Percentiles rank a stretch among this genome's conserved stretches.
Conservation (phyloP, 345 rosid species). For the Syzygium aqueum region DNA sequence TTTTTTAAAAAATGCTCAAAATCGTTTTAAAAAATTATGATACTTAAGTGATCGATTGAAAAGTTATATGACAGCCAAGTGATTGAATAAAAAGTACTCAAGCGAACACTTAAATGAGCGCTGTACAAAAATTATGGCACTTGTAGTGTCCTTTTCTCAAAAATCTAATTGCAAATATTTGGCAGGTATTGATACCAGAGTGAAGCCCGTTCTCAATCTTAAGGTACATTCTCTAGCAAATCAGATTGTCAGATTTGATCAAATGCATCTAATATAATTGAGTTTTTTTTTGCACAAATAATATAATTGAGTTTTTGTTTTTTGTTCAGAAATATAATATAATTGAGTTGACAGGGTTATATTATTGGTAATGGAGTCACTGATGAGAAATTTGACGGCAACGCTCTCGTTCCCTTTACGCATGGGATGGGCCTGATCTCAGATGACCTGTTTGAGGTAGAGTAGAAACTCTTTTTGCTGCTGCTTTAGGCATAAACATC, state of each 20-base stretch:
- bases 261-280: background rate
- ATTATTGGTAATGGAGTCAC: conserved; percentile 90
- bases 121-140: too few species aligned
- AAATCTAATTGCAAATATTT: background rate
- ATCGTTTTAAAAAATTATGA: too few species aligned
- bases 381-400: conserved; percentile 64
- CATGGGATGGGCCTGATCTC: conserved; percentile 96
- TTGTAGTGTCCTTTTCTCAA: too few species aligned
- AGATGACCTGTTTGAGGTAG: conserved; percentile 58
- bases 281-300: background rate
- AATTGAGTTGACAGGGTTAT: conserved; percentile 50
- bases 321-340: background rate
- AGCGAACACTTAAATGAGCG: too few species aligned
- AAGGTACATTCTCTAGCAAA: conserved; percentile 30
- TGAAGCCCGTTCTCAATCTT: conserved; percentile 52
- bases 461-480: background rate
- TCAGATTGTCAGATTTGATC: background rate
- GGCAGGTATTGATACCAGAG: conserved; percentile 57
- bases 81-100: too few species aligned
- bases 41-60: too few species aligned
- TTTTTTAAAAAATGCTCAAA: too few species aligned
- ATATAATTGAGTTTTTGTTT: background rate
- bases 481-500: background rate
- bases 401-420: conserved; percentile 74
- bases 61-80: too few species aligned